Percentiles rank a stretch among this genome's conserved stretches.
Evolutionary conservation across 1,139 yeast species (phyloP).

Genomic region (Torulaspora pretoriensis): DNA sequence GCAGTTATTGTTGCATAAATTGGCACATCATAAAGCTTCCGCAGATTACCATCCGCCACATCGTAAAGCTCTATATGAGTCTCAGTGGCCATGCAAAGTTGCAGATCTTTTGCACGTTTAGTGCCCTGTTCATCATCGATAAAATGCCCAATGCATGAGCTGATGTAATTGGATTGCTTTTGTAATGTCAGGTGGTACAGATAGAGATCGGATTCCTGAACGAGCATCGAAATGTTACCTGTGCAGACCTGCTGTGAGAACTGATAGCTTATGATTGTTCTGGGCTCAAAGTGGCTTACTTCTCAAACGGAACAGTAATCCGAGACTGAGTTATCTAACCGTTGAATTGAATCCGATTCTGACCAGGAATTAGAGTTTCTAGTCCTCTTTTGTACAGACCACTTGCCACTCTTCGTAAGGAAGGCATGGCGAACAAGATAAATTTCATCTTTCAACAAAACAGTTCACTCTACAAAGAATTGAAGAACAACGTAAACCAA

Average conservation of each 20-base stretch:
- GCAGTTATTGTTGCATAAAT: slow-evolving; percentile 58
- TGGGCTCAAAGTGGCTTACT: neutral
- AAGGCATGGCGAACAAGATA: neutral
- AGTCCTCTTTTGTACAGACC: neutral
- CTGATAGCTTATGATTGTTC: neutral
- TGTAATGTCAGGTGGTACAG: slow-evolving; percentile 67
- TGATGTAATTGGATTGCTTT: slow-evolving; percentile 49
- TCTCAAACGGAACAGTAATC: no score
- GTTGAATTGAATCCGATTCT: no score
- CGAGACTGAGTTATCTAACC: no score
- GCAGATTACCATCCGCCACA: slow-evolving; percentile 53
- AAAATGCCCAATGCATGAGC: slow-evolving; percentile 66
- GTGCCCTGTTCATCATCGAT: slow-evolving; percentile 54
- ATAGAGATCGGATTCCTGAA: slow-evolving; percentile 20
- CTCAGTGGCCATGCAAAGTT: slow-evolving; percentile 33
- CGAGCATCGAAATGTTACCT: slow-evolving; percentile 13
- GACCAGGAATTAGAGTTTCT: neutral
- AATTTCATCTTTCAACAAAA: slow-evolving; percentile 3
- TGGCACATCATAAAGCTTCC: slow-evolving; percentile 42
- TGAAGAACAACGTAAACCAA: slow-evolving; percentile 5
- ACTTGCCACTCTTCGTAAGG: neutral
- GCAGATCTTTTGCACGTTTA: slow-evolving; percentile 18
- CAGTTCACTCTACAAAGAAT: slow-evolving; percentile 2
- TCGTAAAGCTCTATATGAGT: slow-evolving; percentile 39
- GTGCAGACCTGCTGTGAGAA: neutral